Conservation (phyloP, 441 rosid genomes). For the Erodium chrysanthum region DNA sequence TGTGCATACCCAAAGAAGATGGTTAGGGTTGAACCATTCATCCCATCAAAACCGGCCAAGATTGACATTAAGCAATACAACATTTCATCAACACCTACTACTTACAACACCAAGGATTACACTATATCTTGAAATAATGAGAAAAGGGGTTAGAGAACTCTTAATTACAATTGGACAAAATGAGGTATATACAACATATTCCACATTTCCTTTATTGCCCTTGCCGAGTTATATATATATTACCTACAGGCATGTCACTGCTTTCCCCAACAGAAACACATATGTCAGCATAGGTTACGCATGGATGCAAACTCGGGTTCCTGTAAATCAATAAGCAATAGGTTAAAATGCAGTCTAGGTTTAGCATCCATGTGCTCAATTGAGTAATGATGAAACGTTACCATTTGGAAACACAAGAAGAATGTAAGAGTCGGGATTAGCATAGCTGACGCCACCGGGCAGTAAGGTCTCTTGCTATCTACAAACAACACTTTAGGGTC, state of each 20-base stretch:
- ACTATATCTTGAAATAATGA: conserved; percentile 1
- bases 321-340: conserved; percentile 9
- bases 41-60: not conserved
- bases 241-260: conserved; percentile 7
- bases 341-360: not conserved
- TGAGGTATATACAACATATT: not conserved
- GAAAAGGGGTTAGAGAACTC: not conserved
- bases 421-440: conserved; percentile 6
- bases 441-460: not conserved
- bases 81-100: conserved; percentile 7
- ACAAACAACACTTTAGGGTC: conserved; percentile 6
- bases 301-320: conserved; percentile 14
- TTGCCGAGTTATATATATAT: conserved; percentile 6
- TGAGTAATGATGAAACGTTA: conserved; percentile 15
- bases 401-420: conserved; percentile 18
- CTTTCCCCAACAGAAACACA: conserved; percentile 14
- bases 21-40: not conserved
- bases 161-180: conserved; percentile 2
- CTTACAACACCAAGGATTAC: conserved; percentile 8
- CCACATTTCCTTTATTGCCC: conserved; percentile 4
- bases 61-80: conserved; percentile 1
- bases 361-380: conserved; percentile 5
- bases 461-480: not conserved
- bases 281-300: conserved; percentile 1
- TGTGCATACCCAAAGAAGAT: not conserved